A percentile compares a stretch with the other conserved stretches of the same genome.
These are phyloP conservation scores for Ophiostoma himal-ulmi DNA, from an alignment of 2,329 filamentous ascomycete species.

Conservation along the genomic window DNA sequence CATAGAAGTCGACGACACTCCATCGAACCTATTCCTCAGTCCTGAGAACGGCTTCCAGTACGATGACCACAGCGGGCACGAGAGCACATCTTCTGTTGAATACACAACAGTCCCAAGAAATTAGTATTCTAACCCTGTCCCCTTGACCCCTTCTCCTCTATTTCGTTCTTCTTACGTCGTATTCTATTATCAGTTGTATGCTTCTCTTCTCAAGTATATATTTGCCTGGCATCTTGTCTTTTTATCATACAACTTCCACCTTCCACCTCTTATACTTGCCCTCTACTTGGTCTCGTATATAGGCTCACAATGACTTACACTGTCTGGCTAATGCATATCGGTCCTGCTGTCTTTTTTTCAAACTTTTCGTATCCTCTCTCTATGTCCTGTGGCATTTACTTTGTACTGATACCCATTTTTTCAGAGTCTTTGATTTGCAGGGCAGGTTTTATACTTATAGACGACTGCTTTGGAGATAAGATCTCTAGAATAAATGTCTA, in stretches of 20 bases:
- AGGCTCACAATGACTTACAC: background rate
- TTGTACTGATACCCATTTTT: background rate
- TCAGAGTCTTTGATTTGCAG: background rate
- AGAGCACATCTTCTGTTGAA: conserved; percentile 19
- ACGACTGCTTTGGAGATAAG: background rate
- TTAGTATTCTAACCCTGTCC: background rate
- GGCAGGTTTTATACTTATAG: background rate
- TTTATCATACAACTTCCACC: background rate
- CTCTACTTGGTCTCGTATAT: background rate
- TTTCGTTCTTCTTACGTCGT: background rate
- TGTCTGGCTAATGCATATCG: background rate
- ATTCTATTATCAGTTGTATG: background rate
- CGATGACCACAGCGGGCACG: conserved; percentile 20
- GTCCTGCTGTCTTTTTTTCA: background rate
- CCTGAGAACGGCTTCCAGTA: background rate
- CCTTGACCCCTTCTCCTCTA: background rate
- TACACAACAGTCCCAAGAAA: background rate
- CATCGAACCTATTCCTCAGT: background rate
- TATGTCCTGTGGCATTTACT: background rate
- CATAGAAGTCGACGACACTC: background rate
- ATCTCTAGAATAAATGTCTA: background rate
- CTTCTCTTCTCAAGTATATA: background rate
- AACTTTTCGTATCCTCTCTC: background rate
- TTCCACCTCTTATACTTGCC: background rate
- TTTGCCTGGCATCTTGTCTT: background rate